A percentile compares a stretch with the other conserved stretches of the same genome.
These are phyloP conservation scores for Puccinia hordei DNA, from an alignment of 1,284 basidiomycete genomes.

Conservation along the genomic window DNA sequence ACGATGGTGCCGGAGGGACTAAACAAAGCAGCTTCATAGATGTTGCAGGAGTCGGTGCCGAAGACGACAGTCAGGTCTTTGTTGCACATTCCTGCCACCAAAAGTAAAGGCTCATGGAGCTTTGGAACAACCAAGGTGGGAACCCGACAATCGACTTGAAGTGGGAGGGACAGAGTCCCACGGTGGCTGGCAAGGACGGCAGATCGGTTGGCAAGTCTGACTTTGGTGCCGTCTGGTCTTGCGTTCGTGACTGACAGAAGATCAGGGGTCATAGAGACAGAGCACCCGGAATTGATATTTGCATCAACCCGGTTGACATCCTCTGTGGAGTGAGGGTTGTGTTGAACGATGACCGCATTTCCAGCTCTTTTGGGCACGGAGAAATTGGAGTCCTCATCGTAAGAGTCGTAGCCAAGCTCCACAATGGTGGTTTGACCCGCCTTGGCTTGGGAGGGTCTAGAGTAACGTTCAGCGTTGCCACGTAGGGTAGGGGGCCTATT, in stretches of 20 bases:
- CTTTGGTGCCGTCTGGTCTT: too few relatives aligned
- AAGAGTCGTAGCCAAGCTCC: background rate
- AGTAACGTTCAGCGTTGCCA: background rate
- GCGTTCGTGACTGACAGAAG: background rate
- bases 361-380: background rate
- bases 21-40: background rate
- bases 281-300: background rate
- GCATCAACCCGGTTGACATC: background rate
- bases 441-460: background rate
- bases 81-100: background rate
- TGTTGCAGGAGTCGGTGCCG: background rate
- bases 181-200: background rate
- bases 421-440: background rate
- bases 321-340: too few relatives aligned
- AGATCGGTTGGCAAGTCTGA: background rate
- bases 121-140: background rate
- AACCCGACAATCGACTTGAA: too few relatives aligned
- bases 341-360: background rate
- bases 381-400: too few relatives aligned
- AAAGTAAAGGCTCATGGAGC: background rate
- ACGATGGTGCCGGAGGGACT: background rate
- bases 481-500: too few relatives aligned
- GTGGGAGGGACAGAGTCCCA: background rate
- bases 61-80: background rate
- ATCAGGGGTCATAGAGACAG: too few relatives aligned